Conservation (phyloP, 495 filamentous ascomycete genomes). For the Podospora sp. region DNA sequence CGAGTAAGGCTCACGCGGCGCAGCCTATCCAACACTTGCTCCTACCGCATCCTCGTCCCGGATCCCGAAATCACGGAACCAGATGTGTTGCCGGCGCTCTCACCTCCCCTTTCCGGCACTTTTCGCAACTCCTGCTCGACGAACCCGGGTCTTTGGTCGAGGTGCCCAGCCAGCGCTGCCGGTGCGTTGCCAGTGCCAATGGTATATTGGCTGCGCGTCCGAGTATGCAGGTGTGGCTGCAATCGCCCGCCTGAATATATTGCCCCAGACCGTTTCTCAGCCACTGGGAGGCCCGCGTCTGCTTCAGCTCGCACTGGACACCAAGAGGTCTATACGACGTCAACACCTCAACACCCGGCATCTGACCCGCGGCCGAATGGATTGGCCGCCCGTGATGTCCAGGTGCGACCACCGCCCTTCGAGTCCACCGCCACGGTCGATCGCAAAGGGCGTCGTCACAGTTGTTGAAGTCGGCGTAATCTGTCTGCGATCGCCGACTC, state of each 20-base stretch:
- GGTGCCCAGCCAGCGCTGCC: neutral
- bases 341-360: constrained; percentile 4
- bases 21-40: neutral
- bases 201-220: constrained; percentile 22
- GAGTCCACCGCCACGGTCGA: constrained; percentile 22
- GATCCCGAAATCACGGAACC: neutral
- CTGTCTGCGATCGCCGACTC: neutral
- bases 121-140: neutral
- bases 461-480: neutral
- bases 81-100: constrained; percentile 14
- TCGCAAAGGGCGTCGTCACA: constrained; percentile 4
- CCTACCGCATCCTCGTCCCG: neutral
- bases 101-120: constrained; percentile 7
- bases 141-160: constrained; percentile 1
- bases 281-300: constrained; percentile 10
- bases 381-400: constrained; percentile 12
- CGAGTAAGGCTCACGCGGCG: neutral
- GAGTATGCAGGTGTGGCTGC: constrained; percentile 4
- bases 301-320: neutral
- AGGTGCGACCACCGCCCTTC: constrained; percentile 16
- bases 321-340: constrained; percentile 13
- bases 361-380: constrained; percentile 1
- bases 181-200: constrained; percentile 8
- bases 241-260: neutral
- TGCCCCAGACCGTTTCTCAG: constrained; percentile 10